Evolutionary conservation across 2,329 filamentous ascomycete genomes (phyloP), one percentile per base, ranked within the genome.

Genomic region (Phoma sp.): DNA sequence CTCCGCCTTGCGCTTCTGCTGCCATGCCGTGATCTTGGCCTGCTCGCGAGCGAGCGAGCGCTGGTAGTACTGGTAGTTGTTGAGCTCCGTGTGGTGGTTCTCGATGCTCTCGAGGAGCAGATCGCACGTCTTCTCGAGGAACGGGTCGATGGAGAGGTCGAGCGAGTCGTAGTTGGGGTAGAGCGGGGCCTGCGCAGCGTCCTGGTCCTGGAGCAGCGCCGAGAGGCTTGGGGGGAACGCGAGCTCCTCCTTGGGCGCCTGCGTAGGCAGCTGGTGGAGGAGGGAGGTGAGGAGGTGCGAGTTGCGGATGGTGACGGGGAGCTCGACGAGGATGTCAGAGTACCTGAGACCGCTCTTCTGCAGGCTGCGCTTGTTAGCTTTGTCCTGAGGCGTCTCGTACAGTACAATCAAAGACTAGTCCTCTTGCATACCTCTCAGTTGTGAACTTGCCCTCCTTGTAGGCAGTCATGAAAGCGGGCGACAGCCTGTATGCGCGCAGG

Each of bases 1-100:
- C 84, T 99, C 95, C 13, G 91, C 88, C 82, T 96, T 96, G 74
- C 95, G 89, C 87, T 99, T 98, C 58, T 88, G 81, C 80, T 98
- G 93, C 95, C 95, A 99, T 63, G 92, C 89, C 50, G 90, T 88
- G 69, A 99, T 97, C 86, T 98, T 99, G 70, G 89, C 81, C 81
- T 99, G 95, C 81, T 99, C 95, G 67, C 95, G 90, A 48, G 88
- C 89, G 53, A 98, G 84, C 72, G 96, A 92, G 70, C 95, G 87
- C 80, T 97, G 92, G 82, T 97, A 97, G 84, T 89, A 91, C 78
- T 97, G 93, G 82, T 96, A 95, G 85, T 99, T 99, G 86, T 98
- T 98, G 75, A 96, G 89, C 79, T 99, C 95, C 57, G 93, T 96
- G 81, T 98, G 95, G 82, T 99, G 95, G 51, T 89, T 89, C 82